Percentiles rank a stretch among this genome's conserved stretches.
Conservation (phyloP, 805 yeast species). For the Lachancea quebecensis region DNA sequence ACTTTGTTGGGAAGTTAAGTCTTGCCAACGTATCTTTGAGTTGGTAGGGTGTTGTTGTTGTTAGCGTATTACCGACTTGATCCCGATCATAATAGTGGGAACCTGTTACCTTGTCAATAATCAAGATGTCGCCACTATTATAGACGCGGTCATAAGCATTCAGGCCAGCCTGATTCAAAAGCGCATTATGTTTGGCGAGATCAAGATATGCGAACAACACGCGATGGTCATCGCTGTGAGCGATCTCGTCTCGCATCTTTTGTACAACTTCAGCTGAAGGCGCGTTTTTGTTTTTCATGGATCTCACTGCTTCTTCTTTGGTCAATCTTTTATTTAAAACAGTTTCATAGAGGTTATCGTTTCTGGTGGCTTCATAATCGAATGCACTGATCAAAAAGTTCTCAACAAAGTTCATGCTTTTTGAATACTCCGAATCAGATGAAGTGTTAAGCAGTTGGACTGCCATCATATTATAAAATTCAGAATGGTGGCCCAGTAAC, state of each 20-base stretch:
- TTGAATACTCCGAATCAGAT: constrained; percentile 19
- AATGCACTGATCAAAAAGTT: constrained; percentile 35
- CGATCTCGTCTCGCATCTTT: constrained; percentile 44
- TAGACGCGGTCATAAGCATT: constrained; percentile 23
- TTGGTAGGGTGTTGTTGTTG: constrained; percentile 29
- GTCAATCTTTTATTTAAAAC: constrained; percentile 33
- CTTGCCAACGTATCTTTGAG: constrained; percentile 35
- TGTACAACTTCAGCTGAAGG: constrained; percentile 38
- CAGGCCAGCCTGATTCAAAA: constrained; percentile 23
- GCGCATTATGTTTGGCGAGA: constrained; percentile 31
- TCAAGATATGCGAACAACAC: constrained; percentile 47
- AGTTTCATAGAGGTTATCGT: constrained; percentile 34
- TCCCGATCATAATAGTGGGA: constrained; percentile 31
- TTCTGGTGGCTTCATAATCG: constrained; percentile 41
- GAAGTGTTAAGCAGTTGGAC: constrained; percentile 19
- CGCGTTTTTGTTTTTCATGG: constrained; percentile 39
- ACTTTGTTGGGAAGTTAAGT: constrained; percentile 31
- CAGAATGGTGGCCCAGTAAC: constrained; percentile 14
- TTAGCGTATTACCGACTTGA: constrained; percentile 34
- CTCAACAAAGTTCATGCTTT: constrained; percentile 19
- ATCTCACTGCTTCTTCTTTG: constrained; percentile 40
- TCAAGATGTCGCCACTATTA: constrained; percentile 48
- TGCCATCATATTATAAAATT: constrained; percentile 17
- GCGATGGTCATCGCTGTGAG: constrained; percentile 38
- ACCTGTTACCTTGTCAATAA: constrained; percentile 39